Conservation (phyloP, 352 stramenopile genomes). For the Aphanomyces stellatus region DNA sequence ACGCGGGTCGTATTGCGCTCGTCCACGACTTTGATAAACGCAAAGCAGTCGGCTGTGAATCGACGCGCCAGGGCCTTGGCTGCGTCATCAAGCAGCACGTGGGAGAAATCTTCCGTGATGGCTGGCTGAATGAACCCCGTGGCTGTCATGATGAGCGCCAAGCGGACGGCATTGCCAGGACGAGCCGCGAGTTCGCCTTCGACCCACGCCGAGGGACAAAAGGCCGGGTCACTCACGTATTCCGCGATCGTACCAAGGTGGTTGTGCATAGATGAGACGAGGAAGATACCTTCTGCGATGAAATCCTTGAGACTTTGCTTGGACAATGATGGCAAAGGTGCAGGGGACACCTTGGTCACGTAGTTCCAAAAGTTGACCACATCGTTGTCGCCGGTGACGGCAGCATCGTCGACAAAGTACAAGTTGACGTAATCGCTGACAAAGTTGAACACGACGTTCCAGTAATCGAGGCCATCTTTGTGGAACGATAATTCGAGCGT, state of each 20-base stretch:
- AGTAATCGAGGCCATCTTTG: slow-evolving; percentile 20
- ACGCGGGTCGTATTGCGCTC: slow-evolving; percentile 11
- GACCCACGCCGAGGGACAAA: slow-evolving; percentile 13
- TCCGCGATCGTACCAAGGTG: slow-evolving; percentile 13
- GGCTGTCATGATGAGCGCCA: not conserved
- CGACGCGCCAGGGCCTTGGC: slow-evolving; percentile 2
- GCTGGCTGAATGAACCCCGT: slow-evolving; percentile 4
- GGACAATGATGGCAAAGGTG: not conserved
- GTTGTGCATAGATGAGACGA: slow-evolving; percentile 15
- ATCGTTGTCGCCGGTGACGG: not conserved
- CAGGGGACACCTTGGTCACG: not conserved
- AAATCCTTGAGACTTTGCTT: slow-evolving; percentile 11
- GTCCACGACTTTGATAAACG: slow-evolving; percentile 6
- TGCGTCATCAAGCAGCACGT: slow-evolving; percentile 12
- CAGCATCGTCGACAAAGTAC: slow-evolving; percentile 1
- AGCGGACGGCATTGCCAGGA: slow-evolving; percentile 9
- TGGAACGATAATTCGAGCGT: slow-evolving; percentile 15
- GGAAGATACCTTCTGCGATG: slow-evolving; percentile 1
- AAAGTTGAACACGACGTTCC: slow-evolving; percentile 8
- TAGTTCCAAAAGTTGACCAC: not conserved
- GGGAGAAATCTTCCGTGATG: slow-evolving; percentile 15
- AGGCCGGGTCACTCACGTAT: slow-evolving; percentile 12
- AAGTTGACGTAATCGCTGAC: slow-evolving; percentile 17
- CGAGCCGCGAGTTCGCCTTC: slow-evolving; percentile 3
- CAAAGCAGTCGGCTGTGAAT: not conserved